phyloP scores from a whole-genome alignment of 2,329 filamentous ascomycete species.

The Corinectria fuckeliana region DNA sequence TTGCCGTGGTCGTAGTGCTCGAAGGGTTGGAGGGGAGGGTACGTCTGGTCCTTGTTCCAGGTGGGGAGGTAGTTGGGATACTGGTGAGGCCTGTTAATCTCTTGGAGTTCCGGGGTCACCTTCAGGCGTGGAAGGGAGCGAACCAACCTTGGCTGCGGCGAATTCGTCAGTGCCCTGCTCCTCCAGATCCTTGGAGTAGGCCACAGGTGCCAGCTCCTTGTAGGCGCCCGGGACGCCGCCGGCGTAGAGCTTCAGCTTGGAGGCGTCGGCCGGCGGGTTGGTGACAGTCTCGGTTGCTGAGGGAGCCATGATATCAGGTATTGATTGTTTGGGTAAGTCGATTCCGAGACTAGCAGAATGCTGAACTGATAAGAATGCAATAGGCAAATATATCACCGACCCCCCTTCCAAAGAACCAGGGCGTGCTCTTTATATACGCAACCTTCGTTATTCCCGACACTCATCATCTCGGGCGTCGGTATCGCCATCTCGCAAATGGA shows the following conservation, averaged over 20 bases:
- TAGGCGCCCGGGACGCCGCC: constrained; percentile 35
- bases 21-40: constrained; percentile 71
- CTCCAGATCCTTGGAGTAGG: constrained; percentile 30
- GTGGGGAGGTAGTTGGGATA: constrained; percentile 78
- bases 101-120: neutral
- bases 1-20: constrained; percentile 78
- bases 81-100: constrained; percentile 35
- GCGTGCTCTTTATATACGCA: constrained; percentile 27
- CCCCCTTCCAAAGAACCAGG: neutral
- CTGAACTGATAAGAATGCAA: neutral
- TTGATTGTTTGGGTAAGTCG: constrained; percentile 1
- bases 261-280: constrained; percentile 16
- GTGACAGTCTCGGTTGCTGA: constrained; percentile 33
- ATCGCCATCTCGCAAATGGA: constrained; percentile 17
- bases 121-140: neutral
- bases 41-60: constrained; percentile 70
- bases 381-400: neutral
- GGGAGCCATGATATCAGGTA: constrained; percentile 30
- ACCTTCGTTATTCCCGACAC: neutral
- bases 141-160: constrained; percentile 33
- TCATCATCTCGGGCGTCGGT: constrained; percentile 18
- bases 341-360: neutral
- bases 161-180: constrained; percentile 29
- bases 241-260: constrained; percentile 38
- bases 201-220: constrained; percentile 32